A percentile compares a stretch with the other conserved stretches of the same genome.
These are phyloP conservation scores for Glycine latifolia DNA, from an alignment of 306 rosid genomes.

Conservation along the genomic window DNA sequence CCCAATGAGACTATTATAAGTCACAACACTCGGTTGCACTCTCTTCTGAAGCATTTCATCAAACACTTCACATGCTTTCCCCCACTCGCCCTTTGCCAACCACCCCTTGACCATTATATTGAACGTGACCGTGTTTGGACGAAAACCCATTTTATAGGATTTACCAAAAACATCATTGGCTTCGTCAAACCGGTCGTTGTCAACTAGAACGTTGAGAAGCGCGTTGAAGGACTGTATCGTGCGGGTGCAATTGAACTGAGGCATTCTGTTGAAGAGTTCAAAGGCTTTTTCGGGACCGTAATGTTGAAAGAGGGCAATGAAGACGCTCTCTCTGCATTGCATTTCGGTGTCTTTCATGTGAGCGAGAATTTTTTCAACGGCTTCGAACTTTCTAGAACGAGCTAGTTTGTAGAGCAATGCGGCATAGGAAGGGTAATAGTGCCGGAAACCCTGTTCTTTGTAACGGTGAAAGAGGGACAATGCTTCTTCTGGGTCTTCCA, in stretches of 20 bases:
- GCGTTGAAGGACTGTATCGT: constrained; percentile 72
- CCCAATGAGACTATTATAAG: constrained; percentile 84
- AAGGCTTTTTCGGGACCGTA: constrained; percentile 69
- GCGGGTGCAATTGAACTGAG: constrained; percentile 67
- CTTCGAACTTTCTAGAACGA: constrained; percentile 69
- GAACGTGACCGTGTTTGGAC: constrained; percentile 74
- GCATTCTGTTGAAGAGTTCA: constrained; percentile 67
- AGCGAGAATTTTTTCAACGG: constrained; percentile 65
- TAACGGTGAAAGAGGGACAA: constrained; percentile 64
- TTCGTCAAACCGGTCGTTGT: constrained; percentile 49
- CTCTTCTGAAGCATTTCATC: constrained; percentile 82
- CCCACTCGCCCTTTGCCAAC: constrained; percentile 65
- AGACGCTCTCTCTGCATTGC: constrained; percentile 68
- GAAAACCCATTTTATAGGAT: constrained; percentile 67
- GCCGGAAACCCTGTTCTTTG: constrained; percentile 66
- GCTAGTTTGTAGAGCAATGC: constrained; percentile 85
- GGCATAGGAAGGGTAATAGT: constrained; percentile 86
- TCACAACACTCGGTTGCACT: constrained; percentile 88
- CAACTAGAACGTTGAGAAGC: constrained; percentile 70
- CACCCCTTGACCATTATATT: constrained; percentile 80
- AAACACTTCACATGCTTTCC: constrained; percentile 69
- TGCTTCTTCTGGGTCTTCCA: constrained; percentile 68
- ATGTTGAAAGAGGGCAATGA: constrained; percentile 78
- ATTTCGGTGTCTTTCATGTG: constrained; percentile 56
- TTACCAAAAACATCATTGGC: constrained; percentile 60